These are phyloP conservation scores for Rhexocercosporidium sp. DNA, from an alignment of 2,329 filamentous ascomycete genomes.

Conservation along the genomic window DNA sequence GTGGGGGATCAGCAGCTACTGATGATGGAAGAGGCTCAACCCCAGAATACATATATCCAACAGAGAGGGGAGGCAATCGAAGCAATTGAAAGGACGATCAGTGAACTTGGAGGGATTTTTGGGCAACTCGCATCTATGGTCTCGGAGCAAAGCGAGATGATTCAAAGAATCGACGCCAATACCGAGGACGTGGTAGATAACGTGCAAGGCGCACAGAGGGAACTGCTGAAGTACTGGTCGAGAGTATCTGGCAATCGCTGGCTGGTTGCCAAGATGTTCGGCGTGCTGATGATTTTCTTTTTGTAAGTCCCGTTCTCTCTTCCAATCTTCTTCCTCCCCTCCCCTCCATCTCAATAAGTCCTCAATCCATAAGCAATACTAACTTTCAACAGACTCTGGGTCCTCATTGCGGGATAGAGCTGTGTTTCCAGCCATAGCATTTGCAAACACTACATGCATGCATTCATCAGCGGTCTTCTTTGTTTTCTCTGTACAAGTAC, in stretches of 20 bases:
- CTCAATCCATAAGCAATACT: background rate
- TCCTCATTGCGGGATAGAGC: slow-evolving; percentile 36
- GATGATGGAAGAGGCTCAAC: slow-evolving; percentile 91
- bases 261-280: slow-evolving; percentile 88
- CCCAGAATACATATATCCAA: slow-evolving; percentile 87
- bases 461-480: slow-evolving; percentile 16
- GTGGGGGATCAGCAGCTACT: slow-evolving; percentile 86
- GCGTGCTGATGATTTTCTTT: slow-evolving; percentile 95
- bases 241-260: slow-evolving; percentile 93
- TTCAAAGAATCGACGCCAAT: slow-evolving; percentile 95
- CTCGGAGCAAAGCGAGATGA: slow-evolving; percentile 96
- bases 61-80: slow-evolving; percentile 95
- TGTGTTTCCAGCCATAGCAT: background rate
- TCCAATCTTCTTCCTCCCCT: background rate
- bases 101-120: slow-evolving; percentile 90
- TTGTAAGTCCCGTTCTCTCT: slow-evolving; percentile 52
- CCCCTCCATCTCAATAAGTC: background rate
- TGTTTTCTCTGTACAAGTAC: slow-evolving; percentile 28
- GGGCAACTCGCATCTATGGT: slow-evolving; percentile 97
- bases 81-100: slow-evolving; percentile 93
- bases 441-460: background rate
- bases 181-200: slow-evolving; percentile 98
- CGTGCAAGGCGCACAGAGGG: slow-evolving; percentile 93
- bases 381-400: slow-evolving; percentile 36
- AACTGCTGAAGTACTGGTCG: slow-evolving; percentile 96